Evolutionary conservation across 2,329 filamentous ascomycete genomes (phyloP).

Genomic region (Stachybotrys elegans): DNA sequence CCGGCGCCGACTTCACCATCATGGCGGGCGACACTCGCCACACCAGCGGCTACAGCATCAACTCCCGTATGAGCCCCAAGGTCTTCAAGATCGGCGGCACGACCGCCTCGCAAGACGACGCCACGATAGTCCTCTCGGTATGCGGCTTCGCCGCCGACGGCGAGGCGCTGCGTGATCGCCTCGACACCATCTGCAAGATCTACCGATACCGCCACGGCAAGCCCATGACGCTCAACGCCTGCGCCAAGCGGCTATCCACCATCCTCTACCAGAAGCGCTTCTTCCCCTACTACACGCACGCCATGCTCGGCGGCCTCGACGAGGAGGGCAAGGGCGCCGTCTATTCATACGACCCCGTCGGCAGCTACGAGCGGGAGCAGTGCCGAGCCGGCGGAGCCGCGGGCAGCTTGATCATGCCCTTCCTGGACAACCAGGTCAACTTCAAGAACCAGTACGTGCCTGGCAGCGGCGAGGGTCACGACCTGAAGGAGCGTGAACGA

Average conservation of each 20-base stretch:
- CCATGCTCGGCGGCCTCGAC: constrained; percentile 89
- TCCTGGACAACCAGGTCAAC: constrained; percentile 99
- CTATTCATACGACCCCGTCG: constrained; percentile 97
- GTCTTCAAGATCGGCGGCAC: constrained; percentile 96
- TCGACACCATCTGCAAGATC: constrained; percentile 96
- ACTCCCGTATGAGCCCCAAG: constrained; percentile 91
- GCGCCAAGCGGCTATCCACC: constrained; percentile 89
- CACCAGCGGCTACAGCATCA: constrained; percentile 97
- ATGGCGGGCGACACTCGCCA: constrained; percentile 95
- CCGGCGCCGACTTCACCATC: constrained; percentile 90
- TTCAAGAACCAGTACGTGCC: constrained; percentile 98
- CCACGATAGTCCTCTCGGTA: constrained; percentile 84
- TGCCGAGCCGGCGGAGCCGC: constrained; percentile 91
- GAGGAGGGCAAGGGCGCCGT: constrained; percentile 91
- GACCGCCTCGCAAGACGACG: constrained; percentile 76
- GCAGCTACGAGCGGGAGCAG: constrained; percentile 95
- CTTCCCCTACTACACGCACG: constrained; percentile 97
- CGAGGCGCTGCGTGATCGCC: constrained; percentile 84
- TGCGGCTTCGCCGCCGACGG: constrained; percentile 96
- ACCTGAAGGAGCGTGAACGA: constrained; percentile 65
- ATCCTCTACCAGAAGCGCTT: constrained; percentile 97
- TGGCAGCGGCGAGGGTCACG: constrained; percentile 77
- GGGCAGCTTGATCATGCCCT: constrained; percentile 94
- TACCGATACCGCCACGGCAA: constrained; percentile 98
- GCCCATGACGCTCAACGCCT: constrained; percentile 89